These are phyloP conservation scores for Endocalyx cinctus DNA, from an alignment of 2,329 filamentous ascomycete species.

Conservation along the genomic window DNA sequence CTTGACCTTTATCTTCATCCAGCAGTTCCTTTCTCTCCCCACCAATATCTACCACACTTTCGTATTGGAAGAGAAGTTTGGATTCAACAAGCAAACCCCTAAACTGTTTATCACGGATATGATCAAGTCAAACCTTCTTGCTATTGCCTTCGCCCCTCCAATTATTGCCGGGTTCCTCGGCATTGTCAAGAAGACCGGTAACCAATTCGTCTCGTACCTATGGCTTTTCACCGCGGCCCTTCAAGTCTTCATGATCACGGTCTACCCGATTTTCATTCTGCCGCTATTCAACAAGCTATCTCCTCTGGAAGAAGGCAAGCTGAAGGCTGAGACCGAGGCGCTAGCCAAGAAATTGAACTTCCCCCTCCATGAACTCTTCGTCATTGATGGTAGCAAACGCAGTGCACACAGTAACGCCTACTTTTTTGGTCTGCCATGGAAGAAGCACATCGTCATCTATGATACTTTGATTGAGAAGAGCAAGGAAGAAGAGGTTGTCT, in stretches of 20 bases:
- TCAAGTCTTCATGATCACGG: conserved; percentile 91
- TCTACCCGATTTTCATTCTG: conserved; percentile 91
- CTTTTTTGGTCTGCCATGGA: conserved; percentile 97
- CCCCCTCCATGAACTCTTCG: conserved; percentile 85
- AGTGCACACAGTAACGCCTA: conserved; percentile 88
- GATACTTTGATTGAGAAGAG: conserved; percentile 97
- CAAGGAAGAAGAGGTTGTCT: conserved; percentile 85
- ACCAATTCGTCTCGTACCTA: conserved; percentile 95
- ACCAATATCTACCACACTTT: conserved; percentile 90
- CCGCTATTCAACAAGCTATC: conserved; percentile 98
- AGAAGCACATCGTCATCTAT: conserved; percentile 99
- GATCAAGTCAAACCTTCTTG: conserved; percentile 83
- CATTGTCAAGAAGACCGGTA: conserved; percentile 91
- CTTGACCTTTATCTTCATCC: conserved; percentile 77
- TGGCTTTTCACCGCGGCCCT: conserved; percentile 89
- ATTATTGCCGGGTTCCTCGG: conserved; percentile 88
- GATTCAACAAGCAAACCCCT: conserved; percentile 97
- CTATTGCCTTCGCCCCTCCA: conserved; percentile 74
- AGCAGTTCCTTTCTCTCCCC: conserved; percentile 75
- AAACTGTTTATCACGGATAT: conserved; percentile 85
- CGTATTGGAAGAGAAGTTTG: conserved; percentile 92
- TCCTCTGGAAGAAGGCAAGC: conserved; percentile 76
- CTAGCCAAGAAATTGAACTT: conserved; percentile 83
- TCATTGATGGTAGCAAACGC: conserved; percentile 89
- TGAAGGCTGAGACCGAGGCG: conserved; percentile 84